Evolutionary conservation across 768 basidiomycete species (phyloP).

Genomic region (Auriscalpium vulgare): DNA sequence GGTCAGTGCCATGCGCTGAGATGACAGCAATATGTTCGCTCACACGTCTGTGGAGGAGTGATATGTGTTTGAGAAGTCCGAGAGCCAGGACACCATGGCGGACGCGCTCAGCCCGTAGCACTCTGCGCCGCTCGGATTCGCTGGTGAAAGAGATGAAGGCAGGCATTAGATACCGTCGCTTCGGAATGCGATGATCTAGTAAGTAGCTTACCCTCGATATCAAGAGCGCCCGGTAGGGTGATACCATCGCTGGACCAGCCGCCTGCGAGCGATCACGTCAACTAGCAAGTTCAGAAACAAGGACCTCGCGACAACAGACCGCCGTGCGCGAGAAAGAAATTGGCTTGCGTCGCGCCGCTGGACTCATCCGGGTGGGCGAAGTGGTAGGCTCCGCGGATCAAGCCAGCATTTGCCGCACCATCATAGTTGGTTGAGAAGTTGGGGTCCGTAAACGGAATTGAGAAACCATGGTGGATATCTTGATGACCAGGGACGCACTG

Average conservation of each 20-base stretch:
- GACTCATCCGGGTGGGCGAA: slow-evolving; percentile 49
- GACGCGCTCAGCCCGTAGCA: slow-evolving; percentile 49
- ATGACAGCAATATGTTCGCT: neutral
- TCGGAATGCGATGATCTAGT: neutral
- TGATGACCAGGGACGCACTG: slow-evolving; percentile 22
- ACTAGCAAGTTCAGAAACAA: neutral
- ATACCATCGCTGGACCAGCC: slow-evolving; percentile 49
- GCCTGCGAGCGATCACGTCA: slow-evolving; percentile 21
- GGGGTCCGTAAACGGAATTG: slow-evolving; percentile 20
- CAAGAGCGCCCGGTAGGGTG: slow-evolving; percentile 57
- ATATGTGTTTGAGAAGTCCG: slow-evolving; percentile 56
- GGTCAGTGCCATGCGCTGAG: no score
- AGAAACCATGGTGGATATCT: no score
- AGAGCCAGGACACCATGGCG: slow-evolving; percentile 57
- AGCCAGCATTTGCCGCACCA: slow-evolving; percentile 45
- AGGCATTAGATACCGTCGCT: neutral
- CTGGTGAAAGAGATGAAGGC: slow-evolving; percentile 21
- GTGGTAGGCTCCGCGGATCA: slow-evolving; percentile 57
- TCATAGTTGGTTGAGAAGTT: slow-evolving; percentile 43
- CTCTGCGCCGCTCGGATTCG: slow-evolving; percentile 40
- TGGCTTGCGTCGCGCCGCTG: slow-evolving; percentile 51
- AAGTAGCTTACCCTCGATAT: slow-evolving; percentile 45
- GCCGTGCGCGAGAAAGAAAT: slow-evolving; percentile 50
- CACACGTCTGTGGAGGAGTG: slow-evolving; percentile 39
- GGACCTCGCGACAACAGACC: slow-evolving; percentile 22